Percentiles rank a stretch among this genome's conserved stretches.
Conservation (phyloP, 768 basidiomycete species). For the Sarcodon aspratus region DNA sequence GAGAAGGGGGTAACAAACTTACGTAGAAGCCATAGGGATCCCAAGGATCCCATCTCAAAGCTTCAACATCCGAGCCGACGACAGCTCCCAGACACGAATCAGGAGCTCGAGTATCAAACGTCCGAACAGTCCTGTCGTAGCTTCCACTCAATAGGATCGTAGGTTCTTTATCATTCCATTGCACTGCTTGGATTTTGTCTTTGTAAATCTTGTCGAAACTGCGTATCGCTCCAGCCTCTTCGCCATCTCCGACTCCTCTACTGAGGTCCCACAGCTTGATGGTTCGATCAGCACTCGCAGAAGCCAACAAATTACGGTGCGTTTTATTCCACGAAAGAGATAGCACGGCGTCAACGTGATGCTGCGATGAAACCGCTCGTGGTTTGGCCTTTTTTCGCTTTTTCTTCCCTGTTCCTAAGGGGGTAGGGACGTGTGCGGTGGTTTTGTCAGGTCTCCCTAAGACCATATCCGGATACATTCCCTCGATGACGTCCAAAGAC, state of each 20-base stretch:
- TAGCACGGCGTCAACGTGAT: constrained; percentile 94
- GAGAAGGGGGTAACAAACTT: constrained; percentile 15
- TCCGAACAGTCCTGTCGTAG: constrained; percentile 90
- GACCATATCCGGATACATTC: constrained; percentile 87
- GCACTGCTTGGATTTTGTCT: constrained; percentile 93
- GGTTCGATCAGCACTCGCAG: constrained; percentile 87
- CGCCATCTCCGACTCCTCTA: constrained; percentile 34
- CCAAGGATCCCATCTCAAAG: constrained; percentile 94
- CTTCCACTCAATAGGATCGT: constrained; percentile 87
- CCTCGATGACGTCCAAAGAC: constrained; percentile 89
- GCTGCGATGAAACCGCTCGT: constrained; percentile 43
- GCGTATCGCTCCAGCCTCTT: constrained; percentile 57
- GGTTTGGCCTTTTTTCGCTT: constrained; percentile 82
- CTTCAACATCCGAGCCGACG: constrained; percentile 89
- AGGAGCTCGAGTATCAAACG: constrained; percentile 85
- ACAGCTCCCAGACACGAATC: constrained; percentile 74
- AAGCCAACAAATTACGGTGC: constrained; percentile 86
- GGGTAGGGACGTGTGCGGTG: constrained; percentile 64
- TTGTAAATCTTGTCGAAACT: constrained; percentile 76
- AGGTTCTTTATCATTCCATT: constrained; percentile 88
- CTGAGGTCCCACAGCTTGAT: constrained; percentile 97
- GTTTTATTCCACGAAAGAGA: constrained; percentile 84
- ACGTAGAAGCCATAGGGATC: constrained; percentile 82
- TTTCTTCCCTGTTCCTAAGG: constrained; percentile 91
- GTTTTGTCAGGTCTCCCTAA: constrained; percentile 85